Base-by-base conservation (phyloP, 257 asterid genomes). In the Ophiorrhiza pumila region DNA sequence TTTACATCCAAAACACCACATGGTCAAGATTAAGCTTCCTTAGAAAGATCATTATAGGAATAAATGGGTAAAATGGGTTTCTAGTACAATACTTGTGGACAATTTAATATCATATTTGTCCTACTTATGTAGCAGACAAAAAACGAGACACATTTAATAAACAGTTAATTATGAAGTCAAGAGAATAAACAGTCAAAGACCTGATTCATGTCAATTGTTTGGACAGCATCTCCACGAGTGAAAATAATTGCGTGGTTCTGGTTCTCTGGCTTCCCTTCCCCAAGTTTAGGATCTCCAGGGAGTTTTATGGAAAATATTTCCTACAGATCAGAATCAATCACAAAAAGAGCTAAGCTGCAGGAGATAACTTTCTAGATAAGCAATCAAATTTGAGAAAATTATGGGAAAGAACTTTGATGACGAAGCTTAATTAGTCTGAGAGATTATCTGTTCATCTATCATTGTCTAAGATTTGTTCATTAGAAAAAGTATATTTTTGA, bases 181-280 rank as follows among this genome's bases (percentile, higher is more conserved):
- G 61, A 79, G 70, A 76, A 76, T 18, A 8, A 64, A 71, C 10
- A 65, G 8, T 7, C 29, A 74, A 23, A 82, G 64, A 85, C 99
- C 97, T 94, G 99, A 79, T 94, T 94, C 98, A 94, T 94, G 87
- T 94, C 99, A 64, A 94, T 94, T 65, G 99, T 94, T 80, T 94
- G 99, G 82, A 94, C 77, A 68, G 98, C 99, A 58, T 92, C 99
- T 53, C 99, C 99, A 42, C 99, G 97, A 42, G 99, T 94, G 79
- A 94, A 94, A 74, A 94, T n/a, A 73, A 94, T 85, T 2, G 99
- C 96, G 83, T 94, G 99, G 76, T 94, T 94, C 76, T 94, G 99
- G 73, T 91, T 94, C 85, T 94, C 99, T 34, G 99, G 99, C 75
- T 94, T 94, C 72, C 99, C 99, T 85, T 94, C 99, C 68, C 99